A percentile compares a stretch with the other conserved stretches of the same genome.
phyloP scores from a whole-genome alignment of 805 yeast genomes.

The Yamadazyma sp. region DNA sequence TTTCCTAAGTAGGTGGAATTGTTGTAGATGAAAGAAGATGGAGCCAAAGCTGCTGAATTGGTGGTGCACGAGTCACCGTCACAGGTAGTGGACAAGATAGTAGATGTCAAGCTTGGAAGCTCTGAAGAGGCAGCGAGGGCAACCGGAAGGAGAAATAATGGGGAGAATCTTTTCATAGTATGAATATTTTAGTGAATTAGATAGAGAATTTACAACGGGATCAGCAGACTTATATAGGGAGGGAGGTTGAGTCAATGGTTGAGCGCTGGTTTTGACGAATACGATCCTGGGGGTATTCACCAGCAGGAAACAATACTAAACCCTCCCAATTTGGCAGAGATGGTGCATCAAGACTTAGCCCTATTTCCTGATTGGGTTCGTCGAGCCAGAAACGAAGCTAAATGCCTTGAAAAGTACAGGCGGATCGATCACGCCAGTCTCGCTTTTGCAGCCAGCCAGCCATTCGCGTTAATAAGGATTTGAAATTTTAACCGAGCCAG shows the following conservation, averaged over 20 bases:
- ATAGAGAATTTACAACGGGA: too few relatives aligned
- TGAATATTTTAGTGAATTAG: too few relatives aligned
- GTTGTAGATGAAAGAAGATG: conserved; percentile 22
- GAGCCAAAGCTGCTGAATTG: conserved; percentile 16
- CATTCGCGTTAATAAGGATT: too few relatives aligned
- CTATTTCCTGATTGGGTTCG: conserved; percentile 1
- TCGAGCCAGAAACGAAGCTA: conserved; percentile 1
- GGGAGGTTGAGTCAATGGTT: not conserved
- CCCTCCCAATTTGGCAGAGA: too few relatives aligned
- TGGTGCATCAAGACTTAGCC: too few relatives aligned
- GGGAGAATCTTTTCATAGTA: conserved; percentile 7
- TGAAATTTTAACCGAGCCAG: too few relatives aligned
- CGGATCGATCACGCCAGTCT: not conserved
- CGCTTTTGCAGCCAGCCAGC: conserved; percentile 9
- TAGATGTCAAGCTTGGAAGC: conserved; percentile 22
- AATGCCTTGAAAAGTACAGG: not conserved
- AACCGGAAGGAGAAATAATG: conserved; percentile 19
- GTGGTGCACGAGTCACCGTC: conserved; percentile 8
- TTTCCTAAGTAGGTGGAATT: conserved; percentile 13
- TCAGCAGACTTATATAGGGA: too few relatives aligned
- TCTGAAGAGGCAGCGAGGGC: conserved; percentile 24
- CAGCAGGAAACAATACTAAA: conserved; percentile 6
- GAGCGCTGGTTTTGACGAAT: conserved; percentile 4
- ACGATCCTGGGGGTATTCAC: not conserved
- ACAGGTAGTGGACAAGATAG: conserved; percentile 19